Base-by-base conservation (phyloP, 2,329 filamentous ascomycete genomes). In the Alternaria sp. region DNA sequence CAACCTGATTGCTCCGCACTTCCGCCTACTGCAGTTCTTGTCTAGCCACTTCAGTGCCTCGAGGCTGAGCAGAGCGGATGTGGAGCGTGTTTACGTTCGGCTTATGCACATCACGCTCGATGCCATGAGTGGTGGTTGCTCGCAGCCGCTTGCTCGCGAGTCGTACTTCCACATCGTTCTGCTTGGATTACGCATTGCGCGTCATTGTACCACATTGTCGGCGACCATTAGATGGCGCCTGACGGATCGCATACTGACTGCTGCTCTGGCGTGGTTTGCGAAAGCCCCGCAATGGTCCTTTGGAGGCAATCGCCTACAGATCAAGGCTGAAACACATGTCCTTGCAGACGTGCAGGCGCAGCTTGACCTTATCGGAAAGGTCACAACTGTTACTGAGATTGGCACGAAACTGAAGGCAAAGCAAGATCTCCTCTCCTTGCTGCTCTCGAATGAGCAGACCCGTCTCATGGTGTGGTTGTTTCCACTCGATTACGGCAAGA, bases 21-120 rank as follows among this genome's bases (percentile, higher is more conserved):
- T 92, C 57, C 89, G 92, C 23, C 82, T 98, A 25, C 81, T 97
- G 32, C 93, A 97, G 67, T 97, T 98, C 77, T 88, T 99, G 64
- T 90, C 88, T 62, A 99, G 96, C 74, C 95, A 98, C 77, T 99
- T 97, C 82, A 97, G 93, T 77, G 93, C 96, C 2, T 94, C 92
- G 12, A 88, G 94, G n/a, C 85, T 97, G 25, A 91, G 93, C 25
- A 97, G 91, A 70, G 86, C 89, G 1, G 91, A 97, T 75, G 90
- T 91, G 0, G 93, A 97, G 71, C 88, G 88, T 63, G 86, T 94
- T 5, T 97, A 97, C 79, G 84, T 91, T 63, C 91, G 95, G 32
- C 84, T 98, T 67, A 87, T 98, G 61, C 88, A 91, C 67, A 83
- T 90, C 28, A 97, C 95, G 0, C 84, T 97, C 26, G 87, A 91